Evolutionary conservation across 2,329 filamentous ascomycete species (phyloP).

Genomic region (Neospermospora avenae): DNA sequence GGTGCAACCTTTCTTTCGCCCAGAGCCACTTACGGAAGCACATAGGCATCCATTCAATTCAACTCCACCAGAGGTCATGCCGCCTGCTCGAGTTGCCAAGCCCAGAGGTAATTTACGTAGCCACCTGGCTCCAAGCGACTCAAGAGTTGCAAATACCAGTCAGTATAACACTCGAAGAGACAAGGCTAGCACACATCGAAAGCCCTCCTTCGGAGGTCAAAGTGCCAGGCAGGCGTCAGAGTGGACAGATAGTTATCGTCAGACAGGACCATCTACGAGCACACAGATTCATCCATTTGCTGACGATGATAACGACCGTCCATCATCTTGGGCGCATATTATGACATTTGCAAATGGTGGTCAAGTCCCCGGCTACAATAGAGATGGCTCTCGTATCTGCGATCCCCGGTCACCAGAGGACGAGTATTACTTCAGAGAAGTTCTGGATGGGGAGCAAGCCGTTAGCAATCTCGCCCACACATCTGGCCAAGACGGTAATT

Average conservation of each 20-base stretch:
- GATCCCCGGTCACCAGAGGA: not conserved
- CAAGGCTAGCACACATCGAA: not conserved
- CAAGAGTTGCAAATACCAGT: not conserved
- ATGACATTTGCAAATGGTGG: conserved; percentile 16
- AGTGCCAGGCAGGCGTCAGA: not conserved
- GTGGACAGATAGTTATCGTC: conserved; percentile 9
- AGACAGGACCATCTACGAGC: conserved; percentile 1
- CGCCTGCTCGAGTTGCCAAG: not conserved
- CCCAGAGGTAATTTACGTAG: not conserved
- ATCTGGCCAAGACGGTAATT: not conserved
- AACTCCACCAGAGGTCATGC: conserved; percentile 25
- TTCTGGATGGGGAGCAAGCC: not conserved
- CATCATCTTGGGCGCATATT: conserved; percentile 22
- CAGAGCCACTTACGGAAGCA: conserved; percentile 21
- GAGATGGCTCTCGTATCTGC: conserved; percentile 1
- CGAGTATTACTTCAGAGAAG: not conserved
- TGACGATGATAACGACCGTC: conserved; percentile 8
- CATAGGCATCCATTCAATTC: conserved; percentile 32
- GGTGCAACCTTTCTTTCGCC: conserved; percentile 14
- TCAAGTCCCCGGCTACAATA: conserved; percentile 9
- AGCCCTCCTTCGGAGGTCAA: not conserved
- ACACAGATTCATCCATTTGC: not conserved
- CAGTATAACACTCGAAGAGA: not conserved
- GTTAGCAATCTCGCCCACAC: not conserved
- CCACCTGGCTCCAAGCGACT: not conserved